Evolutionary conservation across 2,329 filamentous ascomycete genomes (phyloP).

Genomic region (Coniochaeta prunicola): DNA sequence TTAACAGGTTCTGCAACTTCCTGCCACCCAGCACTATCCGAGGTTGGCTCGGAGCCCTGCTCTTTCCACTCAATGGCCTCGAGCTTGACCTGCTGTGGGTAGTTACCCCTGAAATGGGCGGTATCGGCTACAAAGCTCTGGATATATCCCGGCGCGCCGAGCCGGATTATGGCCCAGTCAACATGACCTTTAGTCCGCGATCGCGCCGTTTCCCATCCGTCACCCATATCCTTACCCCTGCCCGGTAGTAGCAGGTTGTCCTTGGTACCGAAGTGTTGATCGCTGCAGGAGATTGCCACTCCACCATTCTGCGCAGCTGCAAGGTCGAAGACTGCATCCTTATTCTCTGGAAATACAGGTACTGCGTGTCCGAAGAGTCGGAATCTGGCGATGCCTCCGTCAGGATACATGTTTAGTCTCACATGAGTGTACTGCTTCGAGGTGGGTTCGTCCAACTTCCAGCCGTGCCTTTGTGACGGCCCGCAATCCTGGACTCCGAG

Average conservation of each 20-base stretch:
- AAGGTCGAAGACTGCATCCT: constrained; percentile 62
- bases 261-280: constrained; percentile 79
- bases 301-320: constrained; percentile 74
- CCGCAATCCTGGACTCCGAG: constrained; percentile 65
- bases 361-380: constrained; percentile 69
- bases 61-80: constrained; percentile 51
- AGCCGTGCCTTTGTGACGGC: constrained; percentile 65
- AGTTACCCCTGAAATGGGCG: constrained; percentile 78
- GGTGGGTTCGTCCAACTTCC: constrained; percentile 55
- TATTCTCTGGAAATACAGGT: constrained; percentile 65
- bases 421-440: constrained; percentile 71
- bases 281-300: constrained; percentile 67
- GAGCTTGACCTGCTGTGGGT: constrained; percentile 68
- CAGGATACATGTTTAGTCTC: constrained; percentile 76
- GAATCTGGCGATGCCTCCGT: constrained; percentile 77
- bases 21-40: constrained; percentile 54
- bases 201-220: constrained; percentile 79
- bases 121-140: constrained; percentile 70
- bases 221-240: constrained; percentile 76
- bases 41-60: constrained; percentile 41
- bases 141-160: constrained; percentile 59
- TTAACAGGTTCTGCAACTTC: constrained; percentile 60
- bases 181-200: constrained; percentile 64
- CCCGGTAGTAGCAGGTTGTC: constrained; percentile 75
- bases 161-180: constrained; percentile 73